A percentile compares a stretch with the other conserved stretches of the same genome.
Evolutionary conservation across 2,329 filamentous ascomycete species (phyloP).

Genomic region (Alternaria longipes): DNA sequence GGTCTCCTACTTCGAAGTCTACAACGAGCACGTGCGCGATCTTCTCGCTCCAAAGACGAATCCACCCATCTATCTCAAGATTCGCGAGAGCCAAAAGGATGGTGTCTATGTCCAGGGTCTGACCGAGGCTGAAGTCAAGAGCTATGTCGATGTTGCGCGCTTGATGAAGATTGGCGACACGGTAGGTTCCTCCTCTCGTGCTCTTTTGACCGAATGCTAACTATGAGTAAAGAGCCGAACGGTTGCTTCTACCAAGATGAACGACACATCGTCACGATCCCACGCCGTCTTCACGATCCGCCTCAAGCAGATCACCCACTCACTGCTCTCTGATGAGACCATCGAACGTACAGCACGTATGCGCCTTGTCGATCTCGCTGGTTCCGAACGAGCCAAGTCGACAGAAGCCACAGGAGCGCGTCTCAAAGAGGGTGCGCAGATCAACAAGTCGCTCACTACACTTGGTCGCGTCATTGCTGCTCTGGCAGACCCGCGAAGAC

Average conservation of each 20-base stretch:
- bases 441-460: constrained; percentile 98
- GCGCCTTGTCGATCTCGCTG: constrained; percentile 91
- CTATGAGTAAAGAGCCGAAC: constrained; percentile 70
- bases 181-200: constrained; percentile 29
- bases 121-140: constrained; percentile 90
- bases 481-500: constrained; percentile 73
- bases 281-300: constrained; percentile 99
- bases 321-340: constrained; percentile 96
- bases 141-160: constrained; percentile 84
- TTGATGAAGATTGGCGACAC: constrained; percentile 90
- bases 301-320: constrained; percentile 97
- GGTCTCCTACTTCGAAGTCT: constrained; percentile 98
- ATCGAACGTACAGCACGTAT: constrained; percentile 95
- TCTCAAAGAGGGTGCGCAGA: constrained; percentile 93
- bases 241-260: constrained; percentile 96
- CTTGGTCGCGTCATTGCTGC: constrained; percentile 95
- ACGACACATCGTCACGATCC: constrained; percentile 95
- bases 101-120: constrained; percentile 97
- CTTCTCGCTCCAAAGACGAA: constrained; percentile 83
- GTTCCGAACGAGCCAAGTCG: constrained; percentile 92
- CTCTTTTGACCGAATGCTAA: constrained; percentile 16
- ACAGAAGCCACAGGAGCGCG: constrained; percentile 94
- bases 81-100: constrained; percentile 92
- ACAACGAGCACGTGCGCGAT: constrained; percentile 98
- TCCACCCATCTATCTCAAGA: constrained; percentile 91